Evolutionary conservation across 306 rosid species (phyloP), one percentile per base, ranked within the genome.

Genomic region (Inga oerstediana): DNA sequence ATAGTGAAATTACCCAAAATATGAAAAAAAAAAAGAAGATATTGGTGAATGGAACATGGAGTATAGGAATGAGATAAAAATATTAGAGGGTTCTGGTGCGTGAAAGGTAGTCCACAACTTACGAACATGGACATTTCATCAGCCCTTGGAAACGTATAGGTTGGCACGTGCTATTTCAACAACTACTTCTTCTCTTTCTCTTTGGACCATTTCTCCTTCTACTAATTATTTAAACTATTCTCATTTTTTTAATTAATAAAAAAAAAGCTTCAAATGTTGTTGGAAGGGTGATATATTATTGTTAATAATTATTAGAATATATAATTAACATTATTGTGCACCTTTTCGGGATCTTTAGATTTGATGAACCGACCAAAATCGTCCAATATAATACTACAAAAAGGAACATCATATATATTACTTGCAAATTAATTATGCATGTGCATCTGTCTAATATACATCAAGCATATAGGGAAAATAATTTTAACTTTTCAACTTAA

Each of bases 71-170:
- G 46, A 67, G 46, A 7, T 67, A 17, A 8, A 8, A 15, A 27
- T 73, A 30, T 52, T 54, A 39, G 24, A 4, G 66, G 19, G 35
- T 80, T 27, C 48, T 62, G 81, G 54, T 81, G 19, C 64, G 24
- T 76, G 81, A 82, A 76, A 82, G 72, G 78, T 69, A 69, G 73
- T 14, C 48, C 61, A 70, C 67, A 82, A 82, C 85, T 77, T 44
- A 64, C 52, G 24, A 82, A 69, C 58, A 10, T 56, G 30, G 85
- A 82, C 78, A 15, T 56, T 77, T 69, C 49, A 82, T 77, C 85
- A 41, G 48, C 51, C 72, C 24, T 52, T 9, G 45, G 74, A 70
- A 82, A 61, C 65, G 72, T 80, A 56, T 65, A 65, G 84, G 76
- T 64, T 65, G 58, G 45, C 43, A 4, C 44, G 77, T 65, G 66